These are phyloP conservation scores for Chaetomiaceae sp. DNA, from an alignment of 2,329 filamentous ascomycete genomes.

Conservation along the genomic window DNA sequence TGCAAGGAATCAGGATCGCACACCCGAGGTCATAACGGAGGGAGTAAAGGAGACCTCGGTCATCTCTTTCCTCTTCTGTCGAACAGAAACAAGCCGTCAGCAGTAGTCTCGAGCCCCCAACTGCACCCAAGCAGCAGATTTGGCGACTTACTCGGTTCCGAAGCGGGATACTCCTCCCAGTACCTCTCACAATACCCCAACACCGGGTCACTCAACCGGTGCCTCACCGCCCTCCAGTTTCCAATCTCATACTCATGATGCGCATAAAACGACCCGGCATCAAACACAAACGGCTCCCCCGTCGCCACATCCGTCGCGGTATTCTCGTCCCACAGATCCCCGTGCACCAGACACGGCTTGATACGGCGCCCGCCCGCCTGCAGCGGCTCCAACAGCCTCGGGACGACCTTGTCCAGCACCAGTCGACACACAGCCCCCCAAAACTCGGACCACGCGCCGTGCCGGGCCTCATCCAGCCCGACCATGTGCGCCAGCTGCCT, in stretches of 20 bases:
- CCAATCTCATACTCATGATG: conserved; percentile 31
- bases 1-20: conserved; percentile 20
- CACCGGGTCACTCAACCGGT: conserved; percentile 20
- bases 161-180: conserved; percentile 14
- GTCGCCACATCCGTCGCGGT: conserved; percentile 28
- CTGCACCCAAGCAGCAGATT: too few relatives aligned
- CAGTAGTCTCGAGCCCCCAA: too few relatives aligned
- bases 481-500: conserved; percentile 7
- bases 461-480: conserved; percentile 7
- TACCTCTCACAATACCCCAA: conserved; percentile 25
- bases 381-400: conserved; percentile 29
- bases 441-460: conserved; percentile 17
- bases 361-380: conserved; percentile 29
- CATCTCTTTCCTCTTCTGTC: conserved; percentile 28
- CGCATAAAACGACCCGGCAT: conserved; percentile 31
- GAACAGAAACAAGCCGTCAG: too few relatives aligned
- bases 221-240: conserved; percentile 26
- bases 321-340: conserved; percentile 34
- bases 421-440: not conserved
- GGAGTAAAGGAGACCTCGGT: conserved; percentile 28
- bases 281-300: conserved; percentile 30
- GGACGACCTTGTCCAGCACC: conserved; percentile 27
- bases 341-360: conserved; percentile 32
- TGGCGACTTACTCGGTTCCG: conserved; percentile 20
- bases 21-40: conserved; percentile 24